These are phyloP conservation scores for Asterophora lycoperdoides DNA, from an alignment of 768 basidiomycete genomes.

Conservation along the genomic window DNA sequence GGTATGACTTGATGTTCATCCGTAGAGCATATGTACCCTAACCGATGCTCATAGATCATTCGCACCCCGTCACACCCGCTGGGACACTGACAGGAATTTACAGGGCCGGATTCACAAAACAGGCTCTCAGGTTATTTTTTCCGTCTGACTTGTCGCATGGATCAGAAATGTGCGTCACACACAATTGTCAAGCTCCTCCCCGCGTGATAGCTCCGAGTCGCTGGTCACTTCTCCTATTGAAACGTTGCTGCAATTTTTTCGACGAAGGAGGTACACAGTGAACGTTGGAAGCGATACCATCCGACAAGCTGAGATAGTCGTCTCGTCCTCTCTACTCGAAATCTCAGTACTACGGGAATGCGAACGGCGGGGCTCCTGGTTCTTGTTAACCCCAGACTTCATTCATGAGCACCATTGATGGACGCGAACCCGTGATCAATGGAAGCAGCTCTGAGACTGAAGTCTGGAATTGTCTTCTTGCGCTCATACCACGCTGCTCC, in stretches of 20 bases:
- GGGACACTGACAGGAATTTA: neutral
- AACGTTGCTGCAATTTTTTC: too few species aligned
- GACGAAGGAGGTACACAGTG: too few species aligned
- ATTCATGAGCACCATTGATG: neutral
- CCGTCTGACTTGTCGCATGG: neutral
- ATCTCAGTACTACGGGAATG: too few species aligned
- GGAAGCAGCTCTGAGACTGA: neutral
- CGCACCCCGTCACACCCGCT: neutral
- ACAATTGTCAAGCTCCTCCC: too few species aligned
- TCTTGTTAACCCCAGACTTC: neutral
- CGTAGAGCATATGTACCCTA: neutral
- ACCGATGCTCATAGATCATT: neutral
- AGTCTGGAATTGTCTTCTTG: neutral
- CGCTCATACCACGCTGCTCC: neutral
- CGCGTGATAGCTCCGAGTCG: too few species aligned
- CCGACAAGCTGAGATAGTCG: too few species aligned
- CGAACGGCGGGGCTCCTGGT: too few species aligned
- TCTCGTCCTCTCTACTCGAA: too few species aligned
- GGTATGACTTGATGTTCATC: neutral
- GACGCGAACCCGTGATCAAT: neutral
- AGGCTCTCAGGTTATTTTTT: neutral
- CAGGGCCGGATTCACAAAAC: neutral
- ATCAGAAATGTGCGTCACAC: neutral
- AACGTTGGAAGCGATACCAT: too few species aligned
- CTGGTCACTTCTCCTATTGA: too few species aligned